Evolutionary conservation across 2,329 filamentous ascomycete species (phyloP), one percentile per base, ranked within the genome.

Genomic region (Hypoxylon sp.): DNA sequence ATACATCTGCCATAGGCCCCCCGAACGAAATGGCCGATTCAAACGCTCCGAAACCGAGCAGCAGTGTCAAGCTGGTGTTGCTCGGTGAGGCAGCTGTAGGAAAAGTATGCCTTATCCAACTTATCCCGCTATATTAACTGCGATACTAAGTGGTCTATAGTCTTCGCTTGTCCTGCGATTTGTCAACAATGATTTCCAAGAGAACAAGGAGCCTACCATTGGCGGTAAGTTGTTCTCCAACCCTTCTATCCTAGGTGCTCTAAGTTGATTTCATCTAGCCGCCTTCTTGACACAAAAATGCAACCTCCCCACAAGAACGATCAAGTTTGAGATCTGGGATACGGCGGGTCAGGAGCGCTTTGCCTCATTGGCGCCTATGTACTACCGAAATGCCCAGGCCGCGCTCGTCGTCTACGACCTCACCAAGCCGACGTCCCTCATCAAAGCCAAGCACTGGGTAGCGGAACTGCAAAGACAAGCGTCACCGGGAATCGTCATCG

Each of bases 101-200:
- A 88, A 99, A 99, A 91, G 96, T 97, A 71, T 48, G 26, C 0
- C 18, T 64, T 24, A 32, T 18, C 52, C 9, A n/a, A 30, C 30
- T 16, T 51, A 9, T n/a, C 33, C n/a, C 3, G 6, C 11, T 9
- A 8, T 28, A 26, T n/a, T n/a, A 26, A 20, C 7, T n/a, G 28
- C 45, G 3, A 24, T 69, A 58, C 66, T 75, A 65, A 75, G 59
- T 42, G n/a, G 54, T 75, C 97, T 32, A 32, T 65, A 75, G 96
- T 98, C 96, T 51, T 99, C 96, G 46, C 89, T 99, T 63, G 96
- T 99, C 69, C 87, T 99, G 78, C 93, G 96, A 77, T 99, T 99
- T 81, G 96, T 99, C 78, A 98, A 98, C 86, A 96, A 99, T 83
- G 95, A 98, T 81, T 99, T 99, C 77, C 96, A 99, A 84, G 96